Evolutionary conservation across 768 basidiomycete genomes (phyloP), one percentile per base, ranked within the genome.

Genomic region (Lactarius quietus): DNA sequence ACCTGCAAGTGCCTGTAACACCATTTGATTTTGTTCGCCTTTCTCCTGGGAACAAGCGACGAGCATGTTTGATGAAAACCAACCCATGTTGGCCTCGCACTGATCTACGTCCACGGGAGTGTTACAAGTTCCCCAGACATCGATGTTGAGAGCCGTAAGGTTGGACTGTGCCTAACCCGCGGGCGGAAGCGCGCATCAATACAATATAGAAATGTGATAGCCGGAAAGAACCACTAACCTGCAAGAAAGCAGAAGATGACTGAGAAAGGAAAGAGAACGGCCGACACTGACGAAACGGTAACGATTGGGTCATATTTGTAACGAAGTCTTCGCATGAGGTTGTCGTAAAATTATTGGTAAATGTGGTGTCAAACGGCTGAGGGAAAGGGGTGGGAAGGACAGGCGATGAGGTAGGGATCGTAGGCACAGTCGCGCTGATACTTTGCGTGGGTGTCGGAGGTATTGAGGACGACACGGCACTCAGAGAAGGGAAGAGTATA

Each of bases 91-190:
- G 33, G 76, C 68, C n/a, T 75, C 69, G 70, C 92, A 95, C 65
- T 86, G 81, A 28, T 75, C 78, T 17, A 76, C 72, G 3, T 73
- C 71, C 1, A 75, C 71, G 18, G 73, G 75, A 7, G 90, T 89
- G 69, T 92, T 87, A 74, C 93, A 95, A 0, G 88, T 91, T 3
- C 89, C 90, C 87, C 90, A 91, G 8, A 93, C 72, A 57, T 92
- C 78, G 10, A 78, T 74, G 70, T 93, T 93, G 71, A 92, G 79
- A 39, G 81, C 73, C 1, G 84, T 82, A 45, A 84, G 72, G 74
- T 90, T 86, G 3, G 74, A 72, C 75, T 89, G 88, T 39, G 87
- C 86, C 89, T 92, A 78, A 4, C 33, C 74, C 68, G 38, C 26
- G 57, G 18, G 41, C 64, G 55, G 59, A 36, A 51, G 58, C 28